These are phyloP conservation scores for Pseudogymnoascus sp. DNA, from an alignment of 2,329 filamentous ascomycete genomes.

Conservation along the genomic window DNA sequence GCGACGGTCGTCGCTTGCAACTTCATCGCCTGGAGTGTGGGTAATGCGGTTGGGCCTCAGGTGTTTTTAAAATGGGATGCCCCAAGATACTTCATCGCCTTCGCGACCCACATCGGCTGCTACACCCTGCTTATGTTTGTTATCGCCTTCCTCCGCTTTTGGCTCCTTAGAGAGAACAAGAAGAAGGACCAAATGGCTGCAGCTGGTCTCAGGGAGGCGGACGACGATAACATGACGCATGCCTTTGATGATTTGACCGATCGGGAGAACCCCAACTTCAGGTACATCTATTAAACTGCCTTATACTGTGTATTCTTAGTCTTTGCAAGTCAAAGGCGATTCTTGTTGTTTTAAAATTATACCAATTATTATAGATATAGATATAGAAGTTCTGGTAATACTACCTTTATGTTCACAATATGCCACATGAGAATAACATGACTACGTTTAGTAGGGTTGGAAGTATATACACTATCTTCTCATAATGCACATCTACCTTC, in stretches of 20 bases:
- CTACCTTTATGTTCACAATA: neutral
- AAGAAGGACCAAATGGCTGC: constrained; percentile 17
- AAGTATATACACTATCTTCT: too few relatives aligned
- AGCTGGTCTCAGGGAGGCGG: constrained; percentile 11
- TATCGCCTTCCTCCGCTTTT: constrained; percentile 17
- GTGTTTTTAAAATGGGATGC: constrained; percentile 45
- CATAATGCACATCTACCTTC: neutral
- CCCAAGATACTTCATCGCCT: constrained; percentile 44
- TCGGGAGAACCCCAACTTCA: constrained; percentile 22
- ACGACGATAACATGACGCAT: constrained; percentile 19
- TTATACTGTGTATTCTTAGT: neutral
- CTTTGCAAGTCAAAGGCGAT: neutral
- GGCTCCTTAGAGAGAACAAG: constrained; percentile 28
- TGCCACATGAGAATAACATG: neutral
- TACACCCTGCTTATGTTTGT: constrained; percentile 20
- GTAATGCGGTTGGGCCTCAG: constrained; percentile 50
- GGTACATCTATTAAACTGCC: constrained; percentile 20
- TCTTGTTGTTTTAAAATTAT: neutral
- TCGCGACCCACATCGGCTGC: constrained; percentile 45
- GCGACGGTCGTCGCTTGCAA: constrained; percentile 42
- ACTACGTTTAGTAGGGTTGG: neutral
- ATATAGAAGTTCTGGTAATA: neutral
- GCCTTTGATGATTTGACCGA: constrained; percentile 27
- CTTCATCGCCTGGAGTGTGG: constrained; percentile 42
- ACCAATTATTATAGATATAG: neutral